phyloP scores from a whole-genome alignment of 306 rosid genomes.

The Quercus agrifolia region DNA sequence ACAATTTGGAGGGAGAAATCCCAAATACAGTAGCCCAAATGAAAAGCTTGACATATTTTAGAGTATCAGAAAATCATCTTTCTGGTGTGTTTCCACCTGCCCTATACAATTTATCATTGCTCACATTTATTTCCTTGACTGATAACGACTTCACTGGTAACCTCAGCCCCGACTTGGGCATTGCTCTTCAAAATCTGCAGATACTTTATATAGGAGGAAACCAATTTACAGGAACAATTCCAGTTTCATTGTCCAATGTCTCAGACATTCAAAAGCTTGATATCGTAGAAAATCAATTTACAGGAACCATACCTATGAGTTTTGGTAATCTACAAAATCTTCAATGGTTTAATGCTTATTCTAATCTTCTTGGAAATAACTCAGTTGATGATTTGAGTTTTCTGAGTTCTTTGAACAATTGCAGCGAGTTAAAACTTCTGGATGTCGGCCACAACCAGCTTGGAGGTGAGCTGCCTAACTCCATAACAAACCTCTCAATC shows the following conservation, averaged over 20 bases:
- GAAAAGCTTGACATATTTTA: background rate
- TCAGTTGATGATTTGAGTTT: too few relatives aligned
- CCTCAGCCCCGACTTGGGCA: background rate
- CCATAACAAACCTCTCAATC: background rate
- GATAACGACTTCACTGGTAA: background rate
- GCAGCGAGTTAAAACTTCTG: background rate
- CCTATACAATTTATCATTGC: background rate
- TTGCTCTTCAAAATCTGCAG: background rate
- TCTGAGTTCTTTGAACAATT: background rate
- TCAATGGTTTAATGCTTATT: background rate
- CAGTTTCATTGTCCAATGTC: background rate
- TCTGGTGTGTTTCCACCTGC: too few relatives aligned
- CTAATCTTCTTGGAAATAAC: too few relatives aligned
- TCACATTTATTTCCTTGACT: background rate
- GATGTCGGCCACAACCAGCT: background rate
- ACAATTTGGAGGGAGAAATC: background rate
- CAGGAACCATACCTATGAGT: background rate
- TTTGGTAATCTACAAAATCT: background rate
- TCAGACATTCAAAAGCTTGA: background rate
- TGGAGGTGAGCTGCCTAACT: background rate
- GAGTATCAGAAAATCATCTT: fast-evolving
- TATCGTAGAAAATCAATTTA: background rate
- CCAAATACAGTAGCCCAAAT: background rate
- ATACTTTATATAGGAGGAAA: fast-evolving
- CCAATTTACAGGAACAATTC: background rate